Evolutionary conservation across 2,329 filamentous ascomycete species (phyloP), one percentile per base, ranked within the genome.

Genomic region (Apiospora marii): DNA sequence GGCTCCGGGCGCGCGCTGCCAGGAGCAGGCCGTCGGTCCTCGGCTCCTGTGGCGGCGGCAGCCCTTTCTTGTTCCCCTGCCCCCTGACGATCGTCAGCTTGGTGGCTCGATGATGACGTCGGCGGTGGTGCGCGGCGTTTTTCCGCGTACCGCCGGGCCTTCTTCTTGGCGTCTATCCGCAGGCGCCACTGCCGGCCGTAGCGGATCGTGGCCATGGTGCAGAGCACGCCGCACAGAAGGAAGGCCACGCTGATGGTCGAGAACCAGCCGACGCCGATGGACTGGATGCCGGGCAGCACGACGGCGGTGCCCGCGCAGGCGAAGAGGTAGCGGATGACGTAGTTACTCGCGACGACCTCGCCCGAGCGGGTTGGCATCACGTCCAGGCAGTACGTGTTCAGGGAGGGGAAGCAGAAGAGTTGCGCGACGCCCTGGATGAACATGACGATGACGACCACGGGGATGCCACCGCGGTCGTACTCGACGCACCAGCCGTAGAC

Each of bases 311-410:
- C 93, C 5, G 89, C 82, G 14, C 92, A 93, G 0, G 91, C 93
- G 76, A 95, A 93, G 7, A 94, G 79, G 80, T 96, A 96, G 7
- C 94, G 87, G 69, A 93, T 85, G 77, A 94, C 90, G 81, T 95
- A 96, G 80, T 96, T 96, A 0, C 93, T 92, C 0, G 93, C 93
- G 61, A 94, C 90, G 4, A 96, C 92, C 78, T 96, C 93, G 4
- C 92, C 89, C 61, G 90, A 90, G 43, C 88, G 85, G 1, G 86
- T 86, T 75, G 92, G 92, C 91, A 95, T 94, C 16, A 96, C 93
- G 80, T 96, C 93, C 53, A 96, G 82, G 79, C 93, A 95, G 82
- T 96, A 95, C 0, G 93, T 93, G 80, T 95, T 95, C 74, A 95
- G 80, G 68, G 88, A 90, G 0, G 92, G 92, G 78, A 94, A 95